Percentiles rank a stretch among this genome's conserved stretches.
These are phyloP conservation scores for Barnettozyma sucrosica DNA, from an alignment of 805 yeast genomes.

Conservation along the genomic window DNA sequence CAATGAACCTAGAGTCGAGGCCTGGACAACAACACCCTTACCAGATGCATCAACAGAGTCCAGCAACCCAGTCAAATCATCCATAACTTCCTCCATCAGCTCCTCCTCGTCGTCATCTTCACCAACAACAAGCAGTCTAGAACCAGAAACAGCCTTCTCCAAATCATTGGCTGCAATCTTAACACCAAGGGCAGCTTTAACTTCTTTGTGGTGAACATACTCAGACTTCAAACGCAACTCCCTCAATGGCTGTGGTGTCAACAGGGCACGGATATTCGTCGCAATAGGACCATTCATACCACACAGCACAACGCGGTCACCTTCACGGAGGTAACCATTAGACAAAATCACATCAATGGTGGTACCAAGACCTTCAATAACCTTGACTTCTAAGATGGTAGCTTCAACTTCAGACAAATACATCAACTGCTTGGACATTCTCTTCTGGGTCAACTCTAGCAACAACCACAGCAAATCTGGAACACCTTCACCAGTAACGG, in stretches of 20 bases:
- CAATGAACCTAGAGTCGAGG: conserved; percentile 95
- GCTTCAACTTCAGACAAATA: conserved; percentile 92
- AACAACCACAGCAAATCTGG: conserved; percentile 96
- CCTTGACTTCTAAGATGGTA: conserved; percentile 94
- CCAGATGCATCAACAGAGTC: conserved; percentile 95
- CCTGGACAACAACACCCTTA: conserved; percentile 97
- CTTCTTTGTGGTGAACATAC: conserved; percentile 94
- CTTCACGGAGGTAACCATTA: conserved; percentile 93
- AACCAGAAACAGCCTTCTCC: conserved; percentile 99
- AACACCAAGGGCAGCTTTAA: conserved; percentile 98
- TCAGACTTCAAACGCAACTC: conserved; percentile 96
- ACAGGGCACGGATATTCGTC: conserved; percentile 88
- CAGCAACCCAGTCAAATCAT: conserved; percentile 88
- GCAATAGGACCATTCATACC: conserved; percentile 99
- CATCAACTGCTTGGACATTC: conserved; percentile 98
- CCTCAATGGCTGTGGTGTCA: conserved; percentile 96
- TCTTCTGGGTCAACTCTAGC: conserved; percentile 92
- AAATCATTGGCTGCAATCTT: conserved; percentile 96
- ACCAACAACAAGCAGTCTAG: conserved; percentile 89
- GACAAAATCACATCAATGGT: conserved; percentile 96
- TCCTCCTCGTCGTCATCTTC: conserved; percentile 98
- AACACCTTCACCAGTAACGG: conserved; percentile 99
- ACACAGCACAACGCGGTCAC: conserved; percentile 92
- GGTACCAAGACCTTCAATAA: conserved; percentile 96
- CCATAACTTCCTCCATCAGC: conserved; percentile 97